Conservation (phyloP, 352 stramenopile species). For the Pythium volutum region DNA sequence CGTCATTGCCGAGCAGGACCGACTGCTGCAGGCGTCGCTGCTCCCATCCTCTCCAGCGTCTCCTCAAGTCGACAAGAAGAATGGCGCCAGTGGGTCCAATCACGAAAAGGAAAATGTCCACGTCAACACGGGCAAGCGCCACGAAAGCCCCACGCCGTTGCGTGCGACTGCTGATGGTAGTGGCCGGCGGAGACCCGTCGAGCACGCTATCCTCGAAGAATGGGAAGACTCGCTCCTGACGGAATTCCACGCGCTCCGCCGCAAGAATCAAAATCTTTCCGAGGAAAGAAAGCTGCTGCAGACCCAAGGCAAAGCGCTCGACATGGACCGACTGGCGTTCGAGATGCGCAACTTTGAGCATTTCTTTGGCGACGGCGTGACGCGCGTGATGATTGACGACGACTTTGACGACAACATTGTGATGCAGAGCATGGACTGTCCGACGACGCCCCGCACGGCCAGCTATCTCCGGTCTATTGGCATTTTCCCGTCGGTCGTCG, state of each 20-base stretch:
- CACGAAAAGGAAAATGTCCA: slow-evolving; percentile 27
- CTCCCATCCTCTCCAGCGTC: background rate
- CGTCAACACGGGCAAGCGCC: slow-evolving; percentile 21
- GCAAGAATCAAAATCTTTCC: slow-evolving; percentile 17
- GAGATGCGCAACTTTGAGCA: slow-evolving; percentile 22
- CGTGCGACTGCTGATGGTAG: no score
- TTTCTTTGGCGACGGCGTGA: slow-evolving; percentile 18
- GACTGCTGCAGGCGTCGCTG: slow-evolving; percentile 66
- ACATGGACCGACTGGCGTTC: slow-evolving; percentile 22
- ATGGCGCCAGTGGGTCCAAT: background rate
- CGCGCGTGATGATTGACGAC: background rate
- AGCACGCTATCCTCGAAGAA: slow-evolving; percentile 21
- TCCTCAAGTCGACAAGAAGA: background rate
- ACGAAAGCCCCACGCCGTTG: background rate
- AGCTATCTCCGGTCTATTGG: slow-evolving; percentile 22
- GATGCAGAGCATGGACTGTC: slow-evolving; percentile 20
- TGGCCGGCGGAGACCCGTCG: slow-evolving; percentile 5
- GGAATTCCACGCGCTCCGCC: slow-evolving; percentile 15
- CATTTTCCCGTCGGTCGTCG: slow-evolving; percentile 17
- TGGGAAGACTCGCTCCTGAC: slow-evolving; percentile 20
- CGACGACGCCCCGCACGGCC: slow-evolving; percentile 20
- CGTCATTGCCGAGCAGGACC: slow-evolving; percentile 68
- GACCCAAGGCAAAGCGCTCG: slow-evolving; percentile 13
- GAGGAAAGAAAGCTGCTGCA: slow-evolving; percentile 19
- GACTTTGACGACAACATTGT: slow-evolving; percentile 13